phyloP scores from a whole-genome alignment of 768 basidiomycete genomes.

The Phlebiopsis flavidoalba region DNA sequence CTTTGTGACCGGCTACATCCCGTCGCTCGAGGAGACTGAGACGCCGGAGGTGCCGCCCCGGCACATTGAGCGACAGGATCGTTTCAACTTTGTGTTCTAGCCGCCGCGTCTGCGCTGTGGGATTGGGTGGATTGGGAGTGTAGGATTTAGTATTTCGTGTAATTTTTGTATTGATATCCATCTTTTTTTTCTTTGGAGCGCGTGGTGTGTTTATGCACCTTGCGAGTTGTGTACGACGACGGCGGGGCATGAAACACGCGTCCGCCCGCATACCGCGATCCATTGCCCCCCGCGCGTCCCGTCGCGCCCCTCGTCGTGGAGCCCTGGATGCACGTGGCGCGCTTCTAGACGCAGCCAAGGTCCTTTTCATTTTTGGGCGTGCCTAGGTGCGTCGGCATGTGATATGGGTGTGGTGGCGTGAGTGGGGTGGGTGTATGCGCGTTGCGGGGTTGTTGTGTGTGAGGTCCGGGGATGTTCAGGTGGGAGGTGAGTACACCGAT shows the following conservation, averaged over 20 bases:
- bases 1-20: conserved; percentile 65
- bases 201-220: conserved; percentile 9
- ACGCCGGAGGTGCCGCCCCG: conserved; percentile 42
- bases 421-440: no score
- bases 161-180: background rate
- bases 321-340: no score
- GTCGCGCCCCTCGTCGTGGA: background rate
- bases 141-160: background rate
- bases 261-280: no score
- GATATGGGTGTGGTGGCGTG: no score
- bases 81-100: conserved; percentile 47
- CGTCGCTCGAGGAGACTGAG: conserved; percentile 67
- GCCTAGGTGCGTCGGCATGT: no score
- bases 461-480: no score
- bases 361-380: no score
- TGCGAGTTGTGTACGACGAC: background rate
- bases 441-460: no score
- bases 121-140: background rate
- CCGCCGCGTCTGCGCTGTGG: background rate
- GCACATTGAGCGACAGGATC: conserved; percentile 36
- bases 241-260: no score
- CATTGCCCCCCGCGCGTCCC: no score
- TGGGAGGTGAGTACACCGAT: no score
- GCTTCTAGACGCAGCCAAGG: no score
- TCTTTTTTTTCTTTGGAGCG: conserved; percentile 4